phyloP scores from a whole-genome alignment of 2,329 filamentous ascomycete genomes.

The Aspergillus transmontanensis region DNA sequence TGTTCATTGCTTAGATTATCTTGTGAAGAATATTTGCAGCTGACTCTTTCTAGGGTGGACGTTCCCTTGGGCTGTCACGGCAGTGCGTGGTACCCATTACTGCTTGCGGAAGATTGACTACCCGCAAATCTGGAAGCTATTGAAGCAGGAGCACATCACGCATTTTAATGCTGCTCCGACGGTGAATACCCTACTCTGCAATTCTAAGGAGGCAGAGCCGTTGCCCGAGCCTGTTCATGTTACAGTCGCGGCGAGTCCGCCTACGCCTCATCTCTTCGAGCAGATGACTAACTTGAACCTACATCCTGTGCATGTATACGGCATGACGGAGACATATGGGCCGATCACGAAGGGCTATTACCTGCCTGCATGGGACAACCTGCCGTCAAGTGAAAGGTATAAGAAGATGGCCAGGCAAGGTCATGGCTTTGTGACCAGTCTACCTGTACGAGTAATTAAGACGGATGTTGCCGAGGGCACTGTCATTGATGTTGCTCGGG shows the following conservation, averaged over 20 bases:
- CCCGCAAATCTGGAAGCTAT: constrained; percentile 81
- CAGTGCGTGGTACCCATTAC: constrained; percentile 90
- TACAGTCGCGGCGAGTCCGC: constrained; percentile 89
- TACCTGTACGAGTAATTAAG: constrained; percentile 82
- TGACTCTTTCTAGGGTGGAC: constrained; percentile 62
- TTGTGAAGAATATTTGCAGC: constrained; percentile 34
- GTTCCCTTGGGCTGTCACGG: constrained; percentile 90
- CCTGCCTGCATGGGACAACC: constrained; percentile 78
- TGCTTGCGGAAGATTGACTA: constrained; percentile 96
- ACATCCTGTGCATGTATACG: constrained; percentile 90
- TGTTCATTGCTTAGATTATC: constrained; percentile 9
- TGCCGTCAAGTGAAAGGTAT: constrained; percentile 77
- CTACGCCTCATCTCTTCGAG: constrained; percentile 86
- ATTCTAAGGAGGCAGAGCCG: constrained; percentile 70
- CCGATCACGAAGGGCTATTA: constrained; percentile 94
- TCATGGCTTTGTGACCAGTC: constrained; percentile 82
- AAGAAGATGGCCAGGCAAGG: constrained; percentile 91
- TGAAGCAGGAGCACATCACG: constrained; percentile 84
- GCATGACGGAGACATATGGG: constrained; percentile 84
- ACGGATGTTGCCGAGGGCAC: constrained; percentile 68
- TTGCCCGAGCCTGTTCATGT: constrained; percentile 75
- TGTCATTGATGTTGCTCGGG: constrained; percentile 66
- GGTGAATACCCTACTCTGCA: constrained; percentile 91
- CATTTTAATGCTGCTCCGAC: constrained; percentile 97
- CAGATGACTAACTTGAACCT: constrained; percentile 89